These are phyloP conservation scores for Neonectria faginata DNA, from an alignment of 2,329 filamentous ascomycete genomes.

Conservation along the genomic window DNA sequence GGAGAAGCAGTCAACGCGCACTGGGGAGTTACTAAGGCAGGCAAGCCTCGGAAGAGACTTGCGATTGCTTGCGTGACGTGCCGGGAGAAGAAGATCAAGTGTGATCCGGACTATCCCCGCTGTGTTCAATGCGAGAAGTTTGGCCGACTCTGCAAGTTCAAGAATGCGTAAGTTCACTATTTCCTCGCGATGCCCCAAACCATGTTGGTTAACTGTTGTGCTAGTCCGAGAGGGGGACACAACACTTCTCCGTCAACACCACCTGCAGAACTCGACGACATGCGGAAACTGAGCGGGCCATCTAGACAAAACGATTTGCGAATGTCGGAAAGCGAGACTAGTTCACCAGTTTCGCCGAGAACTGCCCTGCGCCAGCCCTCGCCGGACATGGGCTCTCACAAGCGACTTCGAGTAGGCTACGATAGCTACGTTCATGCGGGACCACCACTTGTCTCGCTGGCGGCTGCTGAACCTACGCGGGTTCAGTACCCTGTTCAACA, in stretches of 20 bases:
- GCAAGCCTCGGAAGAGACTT: slow-evolving; percentile 89
- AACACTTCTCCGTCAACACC: slow-evolving; percentile 67
- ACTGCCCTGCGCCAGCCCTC: slow-evolving; percentile 50
- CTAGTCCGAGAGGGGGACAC: slow-evolving; percentile 68
- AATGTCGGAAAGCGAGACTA: slow-evolving; percentile 57
- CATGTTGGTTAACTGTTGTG: slow-evolving; percentile 26
- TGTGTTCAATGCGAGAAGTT: slow-evolving; percentile 95
- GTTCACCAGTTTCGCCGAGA: slow-evolving; percentile 62
- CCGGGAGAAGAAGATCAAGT: slow-evolving; percentile 97
- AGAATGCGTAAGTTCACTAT: slow-evolving; percentile 79
- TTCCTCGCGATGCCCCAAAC: slow-evolving; percentile 20
- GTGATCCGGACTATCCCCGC: slow-evolving; percentile 86
- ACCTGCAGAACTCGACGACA: slow-evolving; percentile 62
- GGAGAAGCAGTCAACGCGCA: slow-evolving; percentile 89
- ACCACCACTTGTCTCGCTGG: slow-evolving; percentile 48
- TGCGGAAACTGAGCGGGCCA: slow-evolving; percentile 51
- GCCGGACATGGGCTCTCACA: slow-evolving; percentile 55
- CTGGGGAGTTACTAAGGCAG: slow-evolving; percentile 94
- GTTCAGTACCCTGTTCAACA: slow-evolving; percentile 53
- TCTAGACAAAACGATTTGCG: slow-evolving; percentile 52
- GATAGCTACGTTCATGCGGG: slow-evolving; percentile 57
- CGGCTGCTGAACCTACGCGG: slow-evolving; percentile 53
- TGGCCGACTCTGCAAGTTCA: slow-evolving; percentile 84
- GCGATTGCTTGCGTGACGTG: slow-evolving; percentile 95
- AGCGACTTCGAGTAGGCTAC: slow-evolving; percentile 62